Conservation (phyloP, 1,284 basidiomycete species). For the Ustilago loliicola region DNA sequence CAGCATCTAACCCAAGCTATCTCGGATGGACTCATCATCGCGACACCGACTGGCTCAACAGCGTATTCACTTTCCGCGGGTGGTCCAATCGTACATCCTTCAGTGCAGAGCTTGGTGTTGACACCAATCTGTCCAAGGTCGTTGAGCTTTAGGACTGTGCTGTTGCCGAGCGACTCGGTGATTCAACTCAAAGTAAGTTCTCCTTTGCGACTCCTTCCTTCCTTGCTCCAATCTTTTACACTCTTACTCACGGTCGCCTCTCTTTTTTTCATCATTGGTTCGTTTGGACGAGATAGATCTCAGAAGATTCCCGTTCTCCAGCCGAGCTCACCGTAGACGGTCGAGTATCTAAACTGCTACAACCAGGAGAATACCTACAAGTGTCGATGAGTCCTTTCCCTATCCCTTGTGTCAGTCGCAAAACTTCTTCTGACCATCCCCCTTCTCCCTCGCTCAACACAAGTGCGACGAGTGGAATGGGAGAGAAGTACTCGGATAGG, state of each 20-base stretch:
- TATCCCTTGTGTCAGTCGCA: conserved; percentile 79
- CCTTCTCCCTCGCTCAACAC: not conserved
- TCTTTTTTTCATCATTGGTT: too few relatives aligned
- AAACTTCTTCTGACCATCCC: conserved; percentile 10
- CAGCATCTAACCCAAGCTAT: conserved; percentile 95
- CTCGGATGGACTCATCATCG: conserved; percentile 92
- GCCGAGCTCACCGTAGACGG: conserved; percentile 95
- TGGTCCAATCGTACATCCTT: conserved; percentile 95
- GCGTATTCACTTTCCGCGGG: conserved; percentile 96
- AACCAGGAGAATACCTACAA: conserved; percentile 85
- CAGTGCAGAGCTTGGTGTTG: conserved; percentile 86
- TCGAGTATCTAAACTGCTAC: conserved; percentile 82
- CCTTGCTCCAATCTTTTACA: too few relatives aligned
- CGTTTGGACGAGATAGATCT: conserved; percentile 73
- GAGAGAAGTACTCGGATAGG: conserved; percentile 71
- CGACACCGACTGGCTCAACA: conserved; percentile 95
- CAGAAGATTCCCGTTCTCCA: conserved; percentile 83
- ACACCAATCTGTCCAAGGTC: conserved; percentile 96
- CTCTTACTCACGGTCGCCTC: too few relatives aligned
- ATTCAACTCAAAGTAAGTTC: conserved; percentile 82
- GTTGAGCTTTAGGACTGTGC: conserved; percentile 89
- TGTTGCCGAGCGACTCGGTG: conserved; percentile 85
- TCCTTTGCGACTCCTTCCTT: conserved; percentile 72
- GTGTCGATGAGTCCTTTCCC: conserved; percentile 88
- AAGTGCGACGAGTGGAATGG: conserved; percentile 4